phyloP scores from a whole-genome alignment of 305 asterid genomes.

The Euphrasia arctica region DNA sequence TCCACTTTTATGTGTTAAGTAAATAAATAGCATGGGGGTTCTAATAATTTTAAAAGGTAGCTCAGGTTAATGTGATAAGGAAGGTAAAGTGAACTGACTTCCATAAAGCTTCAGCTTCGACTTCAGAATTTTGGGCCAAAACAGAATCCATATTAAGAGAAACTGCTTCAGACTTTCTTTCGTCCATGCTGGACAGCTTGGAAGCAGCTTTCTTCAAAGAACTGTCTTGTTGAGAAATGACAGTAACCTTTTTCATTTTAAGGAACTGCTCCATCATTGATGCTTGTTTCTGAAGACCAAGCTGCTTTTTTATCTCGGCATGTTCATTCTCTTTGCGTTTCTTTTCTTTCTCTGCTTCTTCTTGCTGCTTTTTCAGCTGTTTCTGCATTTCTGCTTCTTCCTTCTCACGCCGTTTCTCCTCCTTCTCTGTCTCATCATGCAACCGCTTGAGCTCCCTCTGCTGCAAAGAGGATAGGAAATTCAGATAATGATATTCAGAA shows the following conservation, averaged over 20 bases:
- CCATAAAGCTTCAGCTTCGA: constrained; percentile 53
- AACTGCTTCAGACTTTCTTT: constrained; percentile 44
- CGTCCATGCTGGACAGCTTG: constrained; percentile 29
- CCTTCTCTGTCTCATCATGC: constrained; percentile 76
- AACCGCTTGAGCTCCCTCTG: constrained; percentile 70
- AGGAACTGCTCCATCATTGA: constrained; percentile 91
- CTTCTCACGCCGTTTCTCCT: constrained; percentile 65
- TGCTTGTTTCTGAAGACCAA: constrained; percentile 82
- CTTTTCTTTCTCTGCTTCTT: constrained; percentile 69
- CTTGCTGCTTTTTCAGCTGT: constrained; percentile 66
- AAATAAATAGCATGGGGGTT: background rate
- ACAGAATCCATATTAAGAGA: constrained; percentile 61
- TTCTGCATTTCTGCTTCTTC: constrained; percentile 68
- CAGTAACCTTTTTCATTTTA: constrained; percentile 43
- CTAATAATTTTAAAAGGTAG: background rate
- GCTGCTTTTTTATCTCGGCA: constrained; percentile 57
- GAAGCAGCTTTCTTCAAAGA: constrained; percentile 31
- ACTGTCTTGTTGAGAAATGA: constrained; percentile 36
- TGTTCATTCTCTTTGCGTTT: constrained; percentile 87
- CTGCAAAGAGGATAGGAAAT: constrained; percentile 34
- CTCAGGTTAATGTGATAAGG: background rate
- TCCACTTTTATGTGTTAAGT: background rate
- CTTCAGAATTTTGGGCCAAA: constrained; percentile 40
- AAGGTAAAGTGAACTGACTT: constrained; percentile 42
- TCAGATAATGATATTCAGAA: background rate